A percentile compares a stretch with the other conserved stretches of the same genome.
These are phyloP conservation scores for Diaporthe sp. DNA, from an alignment of 2,329 filamentous ascomycete genomes.

Conservation along the genomic window DNA sequence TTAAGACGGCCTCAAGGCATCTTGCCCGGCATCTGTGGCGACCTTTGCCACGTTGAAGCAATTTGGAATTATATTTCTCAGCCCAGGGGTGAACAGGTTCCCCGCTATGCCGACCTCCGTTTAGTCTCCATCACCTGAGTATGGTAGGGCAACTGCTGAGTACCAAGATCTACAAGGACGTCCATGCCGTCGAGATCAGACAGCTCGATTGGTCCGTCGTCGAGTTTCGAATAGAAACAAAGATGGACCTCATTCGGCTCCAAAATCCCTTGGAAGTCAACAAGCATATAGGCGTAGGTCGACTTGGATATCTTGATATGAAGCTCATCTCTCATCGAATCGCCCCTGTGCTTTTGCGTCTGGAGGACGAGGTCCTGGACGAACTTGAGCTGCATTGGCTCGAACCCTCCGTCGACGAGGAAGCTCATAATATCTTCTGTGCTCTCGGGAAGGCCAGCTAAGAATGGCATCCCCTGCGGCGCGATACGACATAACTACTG, in stretches of 20 bases:
- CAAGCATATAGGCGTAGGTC: constrained; percentile 74
- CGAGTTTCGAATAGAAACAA: constrained; percentile 74
- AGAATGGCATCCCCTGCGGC: constrained; percentile 57
- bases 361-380: constrained; percentile 62
- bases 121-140: neutral
- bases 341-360: constrained; percentile 65
- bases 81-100: neutral
- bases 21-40: neutral
- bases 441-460: constrained; percentile 63
- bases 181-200: constrained; percentile 68
- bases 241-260: constrained; percentile 76
- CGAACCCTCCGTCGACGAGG: constrained; percentile 71
- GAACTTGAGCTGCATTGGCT: constrained; percentile 60
- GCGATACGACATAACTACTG: constrained; percentile 53
- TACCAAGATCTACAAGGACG: constrained; percentile 66
- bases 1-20: neutral
- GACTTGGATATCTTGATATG: constrained; percentile 73
- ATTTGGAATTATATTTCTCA: neutral
- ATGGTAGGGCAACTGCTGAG: neutral
- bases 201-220: constrained; percentile 65
- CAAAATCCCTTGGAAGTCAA: constrained; percentile 74
- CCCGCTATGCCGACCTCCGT: neutral
- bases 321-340: constrained; percentile 66
- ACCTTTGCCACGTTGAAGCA: neutral
- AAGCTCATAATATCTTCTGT: constrained; percentile 64